Evolutionary conservation across 169 alveolate genomes (phyloP).

Genomic region (Cryptosporidium felis): DNA sequence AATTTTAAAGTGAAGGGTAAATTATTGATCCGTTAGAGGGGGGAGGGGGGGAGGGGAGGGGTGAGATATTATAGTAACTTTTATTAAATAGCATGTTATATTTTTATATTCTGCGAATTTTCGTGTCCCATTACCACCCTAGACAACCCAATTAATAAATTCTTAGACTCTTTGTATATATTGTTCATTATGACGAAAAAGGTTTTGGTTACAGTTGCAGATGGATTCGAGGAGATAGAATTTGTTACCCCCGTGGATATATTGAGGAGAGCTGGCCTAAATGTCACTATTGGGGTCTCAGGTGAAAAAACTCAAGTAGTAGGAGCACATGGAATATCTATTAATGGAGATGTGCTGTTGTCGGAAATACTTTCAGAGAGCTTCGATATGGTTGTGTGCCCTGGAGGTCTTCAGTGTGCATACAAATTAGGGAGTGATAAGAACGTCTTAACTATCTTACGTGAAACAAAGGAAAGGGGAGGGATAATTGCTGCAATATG

Average conservation of each 20-base stretch:
- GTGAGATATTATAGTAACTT: no score
- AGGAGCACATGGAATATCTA: slow-evolving; percentile 74
- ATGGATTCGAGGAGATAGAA: slow-evolving; percentile 83
- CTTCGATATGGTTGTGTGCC: slow-evolving; percentile 80
- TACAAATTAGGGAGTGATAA: slow-evolving; percentile 71
- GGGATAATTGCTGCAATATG: slow-evolving; percentile 86
- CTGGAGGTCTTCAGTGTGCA: slow-evolving; percentile 85
- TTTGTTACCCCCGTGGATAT: slow-evolving; percentile 79
- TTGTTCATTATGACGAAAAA: slow-evolving; percentile 72
- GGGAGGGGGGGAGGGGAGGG: no score
- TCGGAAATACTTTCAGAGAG: slow-evolving; percentile 22
- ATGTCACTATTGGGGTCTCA: slow-evolving; percentile 79
- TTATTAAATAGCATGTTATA: no score
- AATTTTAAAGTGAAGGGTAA: no score
- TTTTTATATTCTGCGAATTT: no score
- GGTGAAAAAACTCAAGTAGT: slow-evolving; percentile 28
- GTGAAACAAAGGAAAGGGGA: slow-evolving; percentile 76
- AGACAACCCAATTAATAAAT: no score
- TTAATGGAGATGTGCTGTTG: slow-evolving; percentile 73
- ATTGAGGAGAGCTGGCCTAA: slow-evolving; percentile 79
- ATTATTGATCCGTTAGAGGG: no score
- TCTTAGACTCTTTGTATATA: no score
- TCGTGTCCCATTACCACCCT: no score
- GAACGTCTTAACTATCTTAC: slow-evolving; percentile 73
- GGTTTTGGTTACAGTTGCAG: slow-evolving; percentile 79